These are phyloP conservation scores for Triticum timopheevii DNA, from an alignment of 176 grass and related monocot genomes.

Conservation along the genomic window DNA sequence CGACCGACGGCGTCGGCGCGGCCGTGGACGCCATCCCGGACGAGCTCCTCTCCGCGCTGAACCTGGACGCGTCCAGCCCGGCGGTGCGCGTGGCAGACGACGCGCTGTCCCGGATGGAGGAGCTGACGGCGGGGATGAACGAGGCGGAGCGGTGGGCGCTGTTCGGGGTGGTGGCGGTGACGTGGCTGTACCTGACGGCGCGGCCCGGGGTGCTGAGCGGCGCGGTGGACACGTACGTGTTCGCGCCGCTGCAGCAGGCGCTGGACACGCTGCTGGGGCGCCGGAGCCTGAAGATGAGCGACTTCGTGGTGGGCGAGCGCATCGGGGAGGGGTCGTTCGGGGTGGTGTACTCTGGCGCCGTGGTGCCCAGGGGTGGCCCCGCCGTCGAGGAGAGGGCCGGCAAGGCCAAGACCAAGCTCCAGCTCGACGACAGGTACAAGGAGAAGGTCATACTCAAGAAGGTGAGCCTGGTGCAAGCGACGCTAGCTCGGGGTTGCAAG, in stretches of 20 bases:
- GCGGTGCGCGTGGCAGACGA: constrained; percentile 6
- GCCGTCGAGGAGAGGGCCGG: constrained; percentile 34
- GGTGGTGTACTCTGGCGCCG: constrained; percentile 75
- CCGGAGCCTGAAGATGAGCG: constrained; percentile 80
- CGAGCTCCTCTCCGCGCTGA: constrained; percentile 22
- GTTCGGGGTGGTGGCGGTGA: constrained; percentile 30
- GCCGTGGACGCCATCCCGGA: neutral
- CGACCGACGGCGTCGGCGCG: neutral
- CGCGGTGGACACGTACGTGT: constrained; percentile 74
- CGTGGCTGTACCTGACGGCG: constrained; percentile 85
- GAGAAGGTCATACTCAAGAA: constrained; percentile 96
- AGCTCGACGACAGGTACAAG: constrained; percentile 71
- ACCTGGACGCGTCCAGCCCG: constrained; percentile 48
- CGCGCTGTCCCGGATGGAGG: constrained; percentile 41
- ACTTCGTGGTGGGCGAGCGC: constrained; percentile 86
- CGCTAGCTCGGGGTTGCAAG: neutral
- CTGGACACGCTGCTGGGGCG: constrained; percentile 68
- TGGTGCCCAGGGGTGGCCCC: constrained; percentile 49
- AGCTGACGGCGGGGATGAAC: constrained; percentile 38
- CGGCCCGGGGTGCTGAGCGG: constrained; percentile 80
- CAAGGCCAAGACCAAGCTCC: constrained; percentile 46
- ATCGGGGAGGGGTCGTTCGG: constrained; percentile 90
- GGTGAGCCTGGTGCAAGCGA: constrained; percentile 15
- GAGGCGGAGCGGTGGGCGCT: constrained; percentile 62
- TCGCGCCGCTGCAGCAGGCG: constrained; percentile 81